Percentiles rank a stretch among this genome's conserved stretches.
phyloP scores from a whole-genome alignment of 352 stramenopile genomes.

The Hyaloperonospora brassicae region DNA sequence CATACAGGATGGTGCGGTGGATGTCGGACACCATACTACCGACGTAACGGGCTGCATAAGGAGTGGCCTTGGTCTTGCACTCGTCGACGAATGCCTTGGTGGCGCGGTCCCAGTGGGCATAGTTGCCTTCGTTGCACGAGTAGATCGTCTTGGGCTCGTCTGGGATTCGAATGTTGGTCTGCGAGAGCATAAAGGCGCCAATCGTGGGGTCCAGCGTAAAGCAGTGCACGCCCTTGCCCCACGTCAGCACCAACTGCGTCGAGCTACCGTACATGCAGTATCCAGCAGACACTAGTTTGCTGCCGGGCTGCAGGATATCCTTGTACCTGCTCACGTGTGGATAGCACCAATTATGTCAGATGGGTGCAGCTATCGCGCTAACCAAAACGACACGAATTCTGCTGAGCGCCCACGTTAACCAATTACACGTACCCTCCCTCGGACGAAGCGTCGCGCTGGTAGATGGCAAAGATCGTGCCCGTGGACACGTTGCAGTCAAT shows the following conservation, averaged over 20 bases:
- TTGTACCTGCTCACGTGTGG: constrained; percentile 59
- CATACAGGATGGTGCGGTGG: constrained; percentile 97
- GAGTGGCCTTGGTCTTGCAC: constrained; percentile 72
- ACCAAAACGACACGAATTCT: no score
- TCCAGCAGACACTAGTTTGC: constrained; percentile 91
- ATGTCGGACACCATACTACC: constrained; percentile 99
- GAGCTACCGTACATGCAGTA: constrained; percentile 99
- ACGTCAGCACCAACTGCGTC: constrained; percentile 96
- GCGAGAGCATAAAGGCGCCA: constrained; percentile 96
- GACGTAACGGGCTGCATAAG: constrained; percentile 91
- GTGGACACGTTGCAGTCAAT: constrained; percentile 99
- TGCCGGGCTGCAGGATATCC: constrained; percentile 91
- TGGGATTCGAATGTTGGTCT: constrained; percentile 92
- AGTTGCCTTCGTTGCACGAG: constrained; percentile 98
- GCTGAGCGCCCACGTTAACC: no score
- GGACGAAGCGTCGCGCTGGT: constrained; percentile 69
- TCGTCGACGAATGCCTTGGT: constrained; percentile 86
- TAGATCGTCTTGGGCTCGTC: constrained; percentile 90
- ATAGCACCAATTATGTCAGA: no score
- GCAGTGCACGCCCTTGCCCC: constrained; percentile 89
- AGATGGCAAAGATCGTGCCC: constrained; percentile 98
- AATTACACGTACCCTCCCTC: constrained; percentile 31
- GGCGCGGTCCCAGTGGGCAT: constrained; percentile 89
- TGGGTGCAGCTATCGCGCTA: no score
- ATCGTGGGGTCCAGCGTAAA: constrained; percentile 98